Evolutionary conservation across 2,329 filamentous ascomycete genomes (phyloP), one percentile per base, ranked within the genome.

Genomic region (Ophiostoma ulmi): DNA sequence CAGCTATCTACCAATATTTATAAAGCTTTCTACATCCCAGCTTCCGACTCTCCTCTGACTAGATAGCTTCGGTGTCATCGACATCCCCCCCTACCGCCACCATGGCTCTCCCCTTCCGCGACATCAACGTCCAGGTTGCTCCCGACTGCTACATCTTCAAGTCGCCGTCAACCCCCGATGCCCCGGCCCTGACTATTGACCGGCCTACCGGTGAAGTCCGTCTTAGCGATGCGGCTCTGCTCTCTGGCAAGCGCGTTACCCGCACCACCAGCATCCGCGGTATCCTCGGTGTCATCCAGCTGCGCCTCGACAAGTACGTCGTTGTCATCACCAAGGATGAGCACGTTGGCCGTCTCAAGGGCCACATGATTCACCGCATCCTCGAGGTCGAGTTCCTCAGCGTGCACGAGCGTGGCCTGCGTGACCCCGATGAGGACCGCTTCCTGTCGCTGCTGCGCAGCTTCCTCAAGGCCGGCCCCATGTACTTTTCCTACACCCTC

Each of bases 401-500:
- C 65, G 88, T 99, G 78, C 93, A 94, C 80, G 95, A 98, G 81
- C 91, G 93, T 75, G 90, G 92, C 75, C 88, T 98, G 73, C 92
- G 91, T 80, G 95, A 99, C 78, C 88, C 90, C 64, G 95, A 99
- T 79, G 95, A 99, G 84, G 94, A 98, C 80, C 91, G 88, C 75
- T 98, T 97, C 80, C 86, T 98, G 70, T 81, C 84, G 68, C 85
- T 98, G 70, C 87, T 99, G 75, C 93, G 93, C 80, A 88, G 86
- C 67, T 89, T 95, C 73, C 86, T 99, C 75, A 91, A 91, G 79
- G 89, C 87, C 14, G 92, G 91, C 0, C 93, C 94, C 10, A 93
- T 98, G 90, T 98, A 97, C 85, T 99, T 97, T 78, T 98, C 95
- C 71, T 99, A 99, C 83, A 94, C 94, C 10, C 88, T 97, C 79